Evolutionary conservation across 441 rosid species (phyloP), one percentile per base, ranked within the genome.

Genomic region (Pelargonium citronellum): DNA sequence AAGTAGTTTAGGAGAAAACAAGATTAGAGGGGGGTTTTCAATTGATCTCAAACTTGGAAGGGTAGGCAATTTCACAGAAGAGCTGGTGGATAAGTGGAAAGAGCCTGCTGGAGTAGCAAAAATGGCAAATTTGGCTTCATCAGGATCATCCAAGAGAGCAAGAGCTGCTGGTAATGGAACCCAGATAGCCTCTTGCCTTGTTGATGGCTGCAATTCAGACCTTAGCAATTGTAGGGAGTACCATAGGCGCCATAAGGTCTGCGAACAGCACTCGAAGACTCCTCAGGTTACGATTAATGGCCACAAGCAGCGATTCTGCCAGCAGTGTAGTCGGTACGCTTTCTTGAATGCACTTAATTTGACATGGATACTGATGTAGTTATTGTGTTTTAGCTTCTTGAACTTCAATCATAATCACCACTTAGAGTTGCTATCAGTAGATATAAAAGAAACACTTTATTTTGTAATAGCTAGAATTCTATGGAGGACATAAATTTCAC

Each of bases 311-410:
- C 73, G 98, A 70, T 92, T 92, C 76, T 92, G 96, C 77, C 98
- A 92, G 74, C 98, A 92, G 82, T 92, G 98, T 73, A 92, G 98
- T 89, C 87, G 96, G 98, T 91, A 73, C 51, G 46, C 2, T 44
- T 10, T 12, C 24, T 24, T 64, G 58, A 15, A 15, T 53, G 16
- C 9, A 39, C 43, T 53, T 15, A 16, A 15, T 15, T 53, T 53
- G 16, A 15, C 53, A 20, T 51, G 44, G 24, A 11, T 53, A 5
- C 62, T 60, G 15, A 34, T 58, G 16, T 43, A 5, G 16, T 67
- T 30, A 10, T 65, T 39, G 16, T 5, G 3, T 61, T 8, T 19
- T 19, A 16, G 8, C 11, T 47, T 47, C 13, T 47, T 47, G 15
- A 47, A 3, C 15, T 47, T n/a, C 55, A 11, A 12, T 13, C 6